Conservation (phyloP, 2,329 filamentous ascomycete species). For the Alternaria sp. region DNA sequence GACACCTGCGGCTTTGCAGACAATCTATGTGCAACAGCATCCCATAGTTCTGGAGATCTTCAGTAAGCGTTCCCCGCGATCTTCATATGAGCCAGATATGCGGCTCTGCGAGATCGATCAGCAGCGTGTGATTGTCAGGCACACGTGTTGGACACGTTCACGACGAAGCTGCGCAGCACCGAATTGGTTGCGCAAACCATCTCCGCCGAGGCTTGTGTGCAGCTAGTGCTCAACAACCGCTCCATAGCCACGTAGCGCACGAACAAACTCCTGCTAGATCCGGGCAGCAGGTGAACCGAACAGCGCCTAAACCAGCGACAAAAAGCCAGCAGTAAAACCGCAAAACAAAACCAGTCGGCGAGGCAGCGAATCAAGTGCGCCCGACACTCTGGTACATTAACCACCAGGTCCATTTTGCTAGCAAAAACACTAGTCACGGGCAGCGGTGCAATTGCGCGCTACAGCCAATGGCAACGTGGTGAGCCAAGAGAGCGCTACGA, state of each 20-base stretch:
- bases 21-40: slow-evolving; percentile 15
- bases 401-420: slow-evolving; percentile 7
- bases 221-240: slow-evolving; percentile 3
- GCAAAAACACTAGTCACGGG: slow-evolving; percentile 14
- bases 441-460: slow-evolving; percentile 18
- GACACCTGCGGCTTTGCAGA: slow-evolving; percentile 2
- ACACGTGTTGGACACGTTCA: slow-evolving; percentile 11
- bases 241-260: background rate
- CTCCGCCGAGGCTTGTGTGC: background rate
- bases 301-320: slow-evolving; percentile 5
- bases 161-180: background rate
- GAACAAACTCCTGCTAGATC: slow-evolving; percentile 5
- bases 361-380: slow-evolving; percentile 23
- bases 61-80: slow-evolving; percentile 26
- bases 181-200: background rate
- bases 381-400: slow-evolving; percentile 20
- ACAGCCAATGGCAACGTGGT: slow-evolving; percentile 17
- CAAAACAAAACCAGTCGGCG: slow-evolving; percentile 18
- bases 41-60: slow-evolving; percentile 28
- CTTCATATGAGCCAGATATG: slow-evolving; percentile 25
- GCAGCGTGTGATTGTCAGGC: slow-evolving; percentile 7
- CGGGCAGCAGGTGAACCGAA: slow-evolving; percentile 14
- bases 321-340: slow-evolving; percentile 1
- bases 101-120: slow-evolving; percentile 25
- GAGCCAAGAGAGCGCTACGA: background rate